phyloP scores from a whole-genome alignment of 2,329 filamentous ascomycete species.

The Phialophora verrucosa region DNA sequence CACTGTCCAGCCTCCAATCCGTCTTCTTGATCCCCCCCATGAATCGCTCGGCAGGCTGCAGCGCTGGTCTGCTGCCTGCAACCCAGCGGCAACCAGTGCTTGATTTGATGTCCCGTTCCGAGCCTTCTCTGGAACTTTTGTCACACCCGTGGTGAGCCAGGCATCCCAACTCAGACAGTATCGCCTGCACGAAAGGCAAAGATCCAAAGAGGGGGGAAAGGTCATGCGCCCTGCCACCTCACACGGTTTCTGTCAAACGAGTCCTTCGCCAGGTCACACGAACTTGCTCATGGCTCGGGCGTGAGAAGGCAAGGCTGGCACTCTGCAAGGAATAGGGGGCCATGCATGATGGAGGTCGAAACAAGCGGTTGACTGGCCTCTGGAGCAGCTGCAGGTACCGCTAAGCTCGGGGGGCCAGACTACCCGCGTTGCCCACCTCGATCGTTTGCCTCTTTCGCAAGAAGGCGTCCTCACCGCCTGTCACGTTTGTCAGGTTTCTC shows the following conservation, averaged over 20 bases:
- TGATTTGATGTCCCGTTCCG: constrained; percentile 27
- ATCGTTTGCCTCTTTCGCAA: constrained; percentile 17
- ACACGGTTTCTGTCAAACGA: constrained; percentile 20
- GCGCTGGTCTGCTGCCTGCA: constrained; percentile 23
- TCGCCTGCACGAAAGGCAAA: constrained; percentile 21
- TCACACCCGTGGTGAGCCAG: not conserved
- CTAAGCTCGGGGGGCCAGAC: not conserved
- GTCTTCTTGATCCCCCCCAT: not conserved
- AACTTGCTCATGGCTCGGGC: constrained; percentile 8
- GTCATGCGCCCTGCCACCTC: constrained; percentile 8
- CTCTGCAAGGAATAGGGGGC: constrained; percentile 23
- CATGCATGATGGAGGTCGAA: constrained; percentile 19
- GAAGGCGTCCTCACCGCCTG: constrained; percentile 26
- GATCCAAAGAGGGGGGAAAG: constrained; percentile 15
- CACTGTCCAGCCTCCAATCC: constrained; percentile 1
- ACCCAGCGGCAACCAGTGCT: constrained; percentile 30
- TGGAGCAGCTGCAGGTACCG: constrained; percentile 31
- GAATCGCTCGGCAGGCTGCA: constrained; percentile 7
- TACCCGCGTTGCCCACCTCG: constrained; percentile 3
- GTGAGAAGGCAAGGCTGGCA: constrained; percentile 3
- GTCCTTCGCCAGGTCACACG: constrained; percentile 4
- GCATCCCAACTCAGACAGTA: constrained; percentile 7
- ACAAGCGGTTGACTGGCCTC: constrained; percentile 28
- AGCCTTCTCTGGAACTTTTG: constrained; percentile 15
- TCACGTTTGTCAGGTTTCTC: constrained; percentile 16